Conservation (phyloP, 768 basidiomycete species). For the Tricholoma hemisulphureum region DNA sequence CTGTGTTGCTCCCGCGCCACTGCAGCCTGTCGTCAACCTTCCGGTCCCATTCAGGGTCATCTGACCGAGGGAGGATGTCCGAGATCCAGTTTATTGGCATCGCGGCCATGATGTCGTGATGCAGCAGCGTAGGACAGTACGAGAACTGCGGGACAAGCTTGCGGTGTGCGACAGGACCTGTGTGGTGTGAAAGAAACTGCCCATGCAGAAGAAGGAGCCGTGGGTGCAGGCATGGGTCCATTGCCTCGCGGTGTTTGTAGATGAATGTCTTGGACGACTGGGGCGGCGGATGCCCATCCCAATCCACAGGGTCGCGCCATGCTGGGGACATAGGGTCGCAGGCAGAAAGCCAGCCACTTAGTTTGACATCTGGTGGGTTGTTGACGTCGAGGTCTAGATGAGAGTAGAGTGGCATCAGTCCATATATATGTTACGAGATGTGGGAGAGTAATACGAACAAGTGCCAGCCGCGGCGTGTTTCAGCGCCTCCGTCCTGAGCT, state of each 20-base stretch:
- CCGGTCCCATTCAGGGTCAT: slow-evolving; percentile 59
- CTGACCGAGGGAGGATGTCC: slow-evolving; percentile 29
- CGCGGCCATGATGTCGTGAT: slow-evolving; percentile 52
- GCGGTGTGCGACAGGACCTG: slow-evolving; percentile 43
- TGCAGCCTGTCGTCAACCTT: slow-evolving; percentile 55
- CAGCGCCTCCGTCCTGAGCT: slow-evolving; percentile 33
- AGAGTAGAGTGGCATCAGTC: background rate
- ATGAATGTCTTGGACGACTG: slow-evolving; percentile 40
- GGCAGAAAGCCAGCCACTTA: slow-evolving; percentile 39
- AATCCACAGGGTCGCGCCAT: slow-evolving; percentile 25
- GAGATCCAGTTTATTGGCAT: slow-evolving; percentile 45
- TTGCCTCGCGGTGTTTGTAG: slow-evolving; percentile 40
- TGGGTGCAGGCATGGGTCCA: slow-evolving; percentile 49
- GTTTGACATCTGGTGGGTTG: slow-evolving; percentile 27
- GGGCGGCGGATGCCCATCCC: slow-evolving; percentile 18
- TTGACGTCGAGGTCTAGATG: slow-evolving; percentile 31
- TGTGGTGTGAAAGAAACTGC: slow-evolving; percentile 47
- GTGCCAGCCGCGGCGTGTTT: slow-evolving; percentile 36
- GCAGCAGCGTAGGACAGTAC: slow-evolving; percentile 44
- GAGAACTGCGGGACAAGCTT: slow-evolving; percentile 52
- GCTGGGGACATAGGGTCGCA: slow-evolving; percentile 37
- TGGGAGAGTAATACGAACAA: slow-evolving; percentile 27
- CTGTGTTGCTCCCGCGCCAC: slow-evolving; percentile 76
- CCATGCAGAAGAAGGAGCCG: slow-evolving; percentile 42
- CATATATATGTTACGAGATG: background rate